Evolutionary conservation across 1,284 basidiomycete species (phyloP), one percentile per base, ranked within the genome.

Genomic region (Stygiomarasmius scandens): DNA sequence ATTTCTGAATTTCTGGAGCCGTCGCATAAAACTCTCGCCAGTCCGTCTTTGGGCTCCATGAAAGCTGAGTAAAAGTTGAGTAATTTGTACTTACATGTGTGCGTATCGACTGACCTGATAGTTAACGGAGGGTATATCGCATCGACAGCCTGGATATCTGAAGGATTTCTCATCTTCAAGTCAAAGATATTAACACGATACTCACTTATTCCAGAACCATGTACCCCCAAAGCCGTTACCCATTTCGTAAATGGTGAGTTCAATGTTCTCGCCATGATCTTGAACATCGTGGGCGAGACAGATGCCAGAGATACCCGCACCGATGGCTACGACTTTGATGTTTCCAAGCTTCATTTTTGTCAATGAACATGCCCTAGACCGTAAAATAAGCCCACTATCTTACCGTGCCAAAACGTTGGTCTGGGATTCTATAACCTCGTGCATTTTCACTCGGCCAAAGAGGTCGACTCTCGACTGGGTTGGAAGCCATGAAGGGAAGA

Each of bases 1-100:
- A 72, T 6, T 56, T 41, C 16, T 60, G 54, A 25, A 73, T 73
- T 48, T 73, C 69, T 16, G 14, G 12, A 9, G 56, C 56, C 12
- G 57, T 34, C 5, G 52, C 52, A 46, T 61, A 51, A 22, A 56
- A 55, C 52, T 56, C 57, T 36, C 25, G 32, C 59, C 54, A 58
- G 32, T 54, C 49, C 22, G 58, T 41, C 10, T 65, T 65, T 6
- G 65, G 64, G 44, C 55, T 54, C 64, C 64, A 67, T 29, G 62
- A 60, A 63, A 65, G 64, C 59, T 65, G 22, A 14, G 20, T 12
- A 56, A 9, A 8, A 12, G 3, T 45, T 45, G 16, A 44, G 22
- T n/a, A n/a, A n/a, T n/a, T n/a, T n/a, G n/a, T n/a, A n/a, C n/a
- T n/a, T n/a, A n/a, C n/a, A n/a, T n/a, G n/a, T n/a, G n/a, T n/a